Percentiles rank a stretch among this genome's conserved stretches.
Evolutionary conservation across 768 basidiomycete species (phyloP).

Genomic region (Lactarius evosmus): DNA sequence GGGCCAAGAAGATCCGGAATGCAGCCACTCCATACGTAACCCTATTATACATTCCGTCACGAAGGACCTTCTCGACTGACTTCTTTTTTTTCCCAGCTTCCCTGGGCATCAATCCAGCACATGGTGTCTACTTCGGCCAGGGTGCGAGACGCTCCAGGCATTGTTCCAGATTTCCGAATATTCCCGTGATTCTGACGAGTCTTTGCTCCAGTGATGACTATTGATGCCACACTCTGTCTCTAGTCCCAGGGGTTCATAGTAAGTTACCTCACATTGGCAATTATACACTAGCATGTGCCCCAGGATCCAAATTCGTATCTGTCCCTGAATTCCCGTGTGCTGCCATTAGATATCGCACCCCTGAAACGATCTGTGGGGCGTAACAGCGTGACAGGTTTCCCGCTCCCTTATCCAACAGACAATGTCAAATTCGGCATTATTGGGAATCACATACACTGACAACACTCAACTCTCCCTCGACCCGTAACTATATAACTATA

Average conservation of each 20-base stretch:
- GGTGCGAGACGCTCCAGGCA: conserved; percentile 31
- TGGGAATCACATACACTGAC: no score
- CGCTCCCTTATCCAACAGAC: no score
- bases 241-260: not conserved
- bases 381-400: no score
- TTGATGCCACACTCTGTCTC: conserved; percentile 25
- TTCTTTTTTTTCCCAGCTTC: conserved; percentile 36
- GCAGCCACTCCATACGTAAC: conserved; percentile 49
- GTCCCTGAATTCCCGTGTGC: no score
- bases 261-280: no score
- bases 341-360: no score
- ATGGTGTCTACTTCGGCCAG: conserved; percentile 46
- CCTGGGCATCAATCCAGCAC: conserved; percentile 47
- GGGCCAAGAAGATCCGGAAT: conserved; percentile 46
- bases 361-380: no score
- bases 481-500: not conserved
- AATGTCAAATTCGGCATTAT: no score
- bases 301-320: no score
- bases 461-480: no score
- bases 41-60: not conserved
- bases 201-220: conserved; percentile 17
- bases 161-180: not conserved
- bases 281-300: no score
- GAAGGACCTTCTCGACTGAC: not conserved
- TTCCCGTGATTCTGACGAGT: not conserved